These are phyloP conservation scores for Aspergillus biplanus DNA, from an alignment of 495 filamentous ascomycete species.

Conservation along the genomic window DNA sequence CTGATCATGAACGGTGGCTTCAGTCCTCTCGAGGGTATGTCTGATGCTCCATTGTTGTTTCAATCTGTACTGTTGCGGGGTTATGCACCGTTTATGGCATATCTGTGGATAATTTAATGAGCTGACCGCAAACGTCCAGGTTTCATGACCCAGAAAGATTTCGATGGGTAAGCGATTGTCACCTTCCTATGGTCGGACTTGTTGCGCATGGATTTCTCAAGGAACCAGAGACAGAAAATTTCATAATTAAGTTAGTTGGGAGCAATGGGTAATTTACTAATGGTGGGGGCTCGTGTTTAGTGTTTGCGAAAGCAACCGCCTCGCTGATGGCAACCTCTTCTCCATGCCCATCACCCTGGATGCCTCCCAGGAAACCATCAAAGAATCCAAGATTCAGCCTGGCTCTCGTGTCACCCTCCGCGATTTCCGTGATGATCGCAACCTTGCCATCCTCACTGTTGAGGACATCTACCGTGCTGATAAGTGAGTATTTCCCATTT, in stretches of 20 bases:
- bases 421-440: conserved; percentile 94
- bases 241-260: not conserved
- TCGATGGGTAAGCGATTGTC: conserved; percentile 70
- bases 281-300: conserved; percentile 44
- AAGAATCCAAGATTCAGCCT: conserved; percentile 71
- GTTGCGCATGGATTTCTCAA: conserved; percentile 5
- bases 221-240: not conserved
- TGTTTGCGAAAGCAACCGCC: conserved; percentile 83
- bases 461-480: conserved; percentile 96
- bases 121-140: conserved; percentile 52
- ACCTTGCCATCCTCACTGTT: conserved; percentile 92
- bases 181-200: conserved; percentile 12
- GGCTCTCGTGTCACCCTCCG: conserved; percentile 84
- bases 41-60: conserved; percentile 6
- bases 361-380: conserved; percentile 71
- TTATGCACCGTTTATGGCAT: conserved; percentile 8
- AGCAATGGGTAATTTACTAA: conserved; percentile 14
- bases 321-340: conserved; percentile 90
- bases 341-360: conserved; percentile 97
- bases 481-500: conserved; percentile 66
- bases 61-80: conserved; percentile 5
- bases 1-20: conserved; percentile 96
- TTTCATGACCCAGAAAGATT: conserved; percentile 97
- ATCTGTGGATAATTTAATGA: not conserved
- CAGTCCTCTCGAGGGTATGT: conserved; percentile 91